These are phyloP conservation scores for Colletotrichum sojae DNA, from an alignment of 2,329 filamentous ascomycete species.

Conservation along the genomic window DNA sequence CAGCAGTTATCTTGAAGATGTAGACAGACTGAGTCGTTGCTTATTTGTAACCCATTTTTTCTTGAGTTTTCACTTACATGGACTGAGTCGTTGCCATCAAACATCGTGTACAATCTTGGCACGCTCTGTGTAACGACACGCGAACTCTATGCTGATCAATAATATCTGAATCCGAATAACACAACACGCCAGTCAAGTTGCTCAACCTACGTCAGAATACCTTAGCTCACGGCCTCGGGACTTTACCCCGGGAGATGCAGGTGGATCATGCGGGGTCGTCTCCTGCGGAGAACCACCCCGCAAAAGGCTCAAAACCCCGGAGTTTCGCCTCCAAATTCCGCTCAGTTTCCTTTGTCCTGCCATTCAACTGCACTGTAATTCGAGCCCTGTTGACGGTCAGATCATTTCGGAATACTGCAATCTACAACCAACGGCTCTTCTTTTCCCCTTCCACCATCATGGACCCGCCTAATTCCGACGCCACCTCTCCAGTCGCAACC, in stretches of 20 bases:
- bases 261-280: not conserved
- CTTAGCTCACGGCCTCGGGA: not conserved
- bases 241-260: not conserved
- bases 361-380: not conserved
- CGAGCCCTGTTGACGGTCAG: not conserved
- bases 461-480: conserved; percentile 21
- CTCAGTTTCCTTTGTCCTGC: not conserved
- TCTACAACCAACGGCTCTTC: not conserved
- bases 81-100: too few species aligned
- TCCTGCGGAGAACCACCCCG: not conserved
- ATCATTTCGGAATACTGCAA: not conserved
- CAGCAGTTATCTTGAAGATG: too few species aligned
- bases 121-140: too few species aligned
- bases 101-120: too few species aligned
- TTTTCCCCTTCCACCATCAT: conserved; percentile 3
- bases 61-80: too few species aligned
- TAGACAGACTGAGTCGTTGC: too few species aligned
- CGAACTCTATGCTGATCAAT: too few species aligned
- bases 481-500: conserved; percentile 4
- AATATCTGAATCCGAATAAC: too few species aligned
- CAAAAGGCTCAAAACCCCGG: conserved; percentile 9
- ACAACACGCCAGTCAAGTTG: too few species aligned
- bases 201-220: not conserved
- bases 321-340: conserved; percentile 21
- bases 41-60: too few species aligned